phyloP scores from a whole-genome alignment of 352 stramenopile genomes.

The Elongisporangium prolatum region DNA sequence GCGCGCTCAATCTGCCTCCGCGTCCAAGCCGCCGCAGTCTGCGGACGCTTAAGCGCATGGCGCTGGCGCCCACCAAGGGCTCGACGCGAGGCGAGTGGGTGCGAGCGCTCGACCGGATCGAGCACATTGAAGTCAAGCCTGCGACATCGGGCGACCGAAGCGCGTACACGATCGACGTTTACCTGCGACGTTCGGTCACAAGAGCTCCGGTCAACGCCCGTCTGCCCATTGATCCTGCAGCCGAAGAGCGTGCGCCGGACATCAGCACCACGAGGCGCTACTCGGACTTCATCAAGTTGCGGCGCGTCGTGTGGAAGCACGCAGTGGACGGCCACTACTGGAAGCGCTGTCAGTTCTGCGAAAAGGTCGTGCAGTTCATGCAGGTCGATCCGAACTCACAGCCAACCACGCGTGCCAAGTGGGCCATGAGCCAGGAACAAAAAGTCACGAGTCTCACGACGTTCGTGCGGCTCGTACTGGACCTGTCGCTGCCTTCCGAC shows the following conservation, averaged over 20 bases:
- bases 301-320: neutral
- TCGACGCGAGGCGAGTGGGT: neutral
- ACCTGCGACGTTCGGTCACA: neutral
- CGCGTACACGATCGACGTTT: neutral
- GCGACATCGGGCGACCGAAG: neutral
- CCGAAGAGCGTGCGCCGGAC: neutral
- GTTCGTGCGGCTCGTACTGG: neutral
- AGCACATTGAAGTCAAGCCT: neutral
- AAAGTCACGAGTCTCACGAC: neutral
- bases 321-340: neutral
- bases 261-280: neutral
- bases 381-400: neutral
- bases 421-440: neutral
- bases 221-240: neutral
- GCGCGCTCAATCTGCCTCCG: neutral
- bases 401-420: neutral
- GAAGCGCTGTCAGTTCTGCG: neutral
- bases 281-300: neutral
- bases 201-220: neutral
- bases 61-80: neutral
- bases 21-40: neutral
- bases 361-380: neutral
- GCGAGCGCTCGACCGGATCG: neutral
- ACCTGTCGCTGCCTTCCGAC: neutral
- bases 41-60: neutral